Percentiles rank a stretch among this genome's conserved stretches.
Conservation (phyloP, 768 basidiomycete species). For the Hypsizygus marmoreus region DNA sequence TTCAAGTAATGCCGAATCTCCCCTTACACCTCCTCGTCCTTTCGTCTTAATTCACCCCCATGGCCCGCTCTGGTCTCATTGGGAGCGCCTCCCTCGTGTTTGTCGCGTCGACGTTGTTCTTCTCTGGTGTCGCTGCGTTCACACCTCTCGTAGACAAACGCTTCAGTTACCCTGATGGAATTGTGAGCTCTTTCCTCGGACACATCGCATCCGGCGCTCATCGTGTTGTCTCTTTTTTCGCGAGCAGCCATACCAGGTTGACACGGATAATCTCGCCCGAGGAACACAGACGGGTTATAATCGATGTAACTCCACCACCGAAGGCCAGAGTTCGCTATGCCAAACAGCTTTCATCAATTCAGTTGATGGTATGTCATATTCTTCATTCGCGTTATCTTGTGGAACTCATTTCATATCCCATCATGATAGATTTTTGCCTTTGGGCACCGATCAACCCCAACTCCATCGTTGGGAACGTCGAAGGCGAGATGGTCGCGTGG, state of each 20-base stretch:
- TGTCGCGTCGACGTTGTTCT: no score
- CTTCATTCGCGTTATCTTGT: neutral
- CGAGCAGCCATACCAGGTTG: slow-evolving; percentile 33
- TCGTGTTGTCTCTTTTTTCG: no score
- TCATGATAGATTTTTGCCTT: slow-evolving; percentile 62
- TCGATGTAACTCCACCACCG: slow-evolving; percentile 61
- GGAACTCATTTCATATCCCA: slow-evolving; percentile 8
- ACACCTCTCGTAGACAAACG: no score
- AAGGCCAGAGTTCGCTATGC: slow-evolving; percentile 45
- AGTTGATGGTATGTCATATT: slow-evolving; percentile 47
- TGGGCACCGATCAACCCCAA: slow-evolving; percentile 58
- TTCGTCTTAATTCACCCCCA: no score
- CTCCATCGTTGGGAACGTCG: slow-evolving; percentile 63
- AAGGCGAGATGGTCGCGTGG: slow-evolving; percentile 74
- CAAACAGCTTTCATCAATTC: slow-evolving; percentile 57
- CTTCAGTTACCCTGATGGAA: no score
- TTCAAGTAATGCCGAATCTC: no score
- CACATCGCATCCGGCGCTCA: no score
- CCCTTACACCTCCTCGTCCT: no score
- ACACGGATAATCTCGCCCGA: slow-evolving; percentile 33
- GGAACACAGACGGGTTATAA: slow-evolving; percentile 64
- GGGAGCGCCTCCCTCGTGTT: no score
- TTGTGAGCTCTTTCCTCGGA: no score
- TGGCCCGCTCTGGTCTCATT: no score
- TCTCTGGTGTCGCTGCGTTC: no score